These are phyloP conservation scores for Fusarium compactum DNA, from an alignment of 2,329 filamentous ascomycete species.

Conservation along the genomic window DNA sequence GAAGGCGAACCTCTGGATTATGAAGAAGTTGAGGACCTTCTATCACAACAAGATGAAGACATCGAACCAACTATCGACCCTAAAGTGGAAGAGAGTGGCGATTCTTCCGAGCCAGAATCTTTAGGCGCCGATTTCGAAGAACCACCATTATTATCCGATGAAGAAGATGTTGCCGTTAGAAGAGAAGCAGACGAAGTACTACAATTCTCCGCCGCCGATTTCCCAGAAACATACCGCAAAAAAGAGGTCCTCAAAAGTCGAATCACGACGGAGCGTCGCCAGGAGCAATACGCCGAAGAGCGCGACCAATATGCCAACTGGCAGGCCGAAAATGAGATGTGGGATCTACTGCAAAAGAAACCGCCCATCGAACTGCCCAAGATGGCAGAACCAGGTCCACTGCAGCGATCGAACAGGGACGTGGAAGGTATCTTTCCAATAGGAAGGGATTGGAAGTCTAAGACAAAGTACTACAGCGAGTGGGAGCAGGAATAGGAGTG, in stretches of 20 bases:
- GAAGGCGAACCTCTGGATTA: slow-evolving; percentile 40
- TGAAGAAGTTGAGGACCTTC: slow-evolving; percentile 30
- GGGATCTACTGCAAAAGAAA: slow-evolving; percentile 57
- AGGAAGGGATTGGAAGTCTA: slow-evolving; percentile 56
- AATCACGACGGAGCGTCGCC: slow-evolving; percentile 56
- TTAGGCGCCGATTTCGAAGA: slow-evolving; percentile 36
- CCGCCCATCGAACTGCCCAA: slow-evolving; percentile 53
- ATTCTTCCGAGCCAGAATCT: slow-evolving; percentile 21
- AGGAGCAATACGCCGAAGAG: slow-evolving; percentile 60
- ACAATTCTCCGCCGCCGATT: slow-evolving; percentile 55
- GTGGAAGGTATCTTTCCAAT: slow-evolving; percentile 55
- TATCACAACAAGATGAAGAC: slow-evolving; percentile 26
- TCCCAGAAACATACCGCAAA: slow-evolving; percentile 54
- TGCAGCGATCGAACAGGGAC: slow-evolving; percentile 47
- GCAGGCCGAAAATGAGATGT: slow-evolving; percentile 59
- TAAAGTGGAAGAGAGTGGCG: neutral
- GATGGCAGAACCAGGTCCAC: slow-evolving; percentile 46
- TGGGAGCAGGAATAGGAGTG: slow-evolving; percentile 54
- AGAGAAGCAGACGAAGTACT: slow-evolving; percentile 59
- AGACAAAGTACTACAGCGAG: slow-evolving; percentile 53
- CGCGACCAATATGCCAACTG: slow-evolving; percentile 56
- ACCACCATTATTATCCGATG: slow-evolving; percentile 22
- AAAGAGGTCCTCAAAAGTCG: slow-evolving; percentile 54
- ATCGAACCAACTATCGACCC: slow-evolving; percentile 2
- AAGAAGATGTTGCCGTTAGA: slow-evolving; percentile 49